Base-by-base conservation (phyloP, 148 eudicot species). In the Rhododendron simsii region DNA sequence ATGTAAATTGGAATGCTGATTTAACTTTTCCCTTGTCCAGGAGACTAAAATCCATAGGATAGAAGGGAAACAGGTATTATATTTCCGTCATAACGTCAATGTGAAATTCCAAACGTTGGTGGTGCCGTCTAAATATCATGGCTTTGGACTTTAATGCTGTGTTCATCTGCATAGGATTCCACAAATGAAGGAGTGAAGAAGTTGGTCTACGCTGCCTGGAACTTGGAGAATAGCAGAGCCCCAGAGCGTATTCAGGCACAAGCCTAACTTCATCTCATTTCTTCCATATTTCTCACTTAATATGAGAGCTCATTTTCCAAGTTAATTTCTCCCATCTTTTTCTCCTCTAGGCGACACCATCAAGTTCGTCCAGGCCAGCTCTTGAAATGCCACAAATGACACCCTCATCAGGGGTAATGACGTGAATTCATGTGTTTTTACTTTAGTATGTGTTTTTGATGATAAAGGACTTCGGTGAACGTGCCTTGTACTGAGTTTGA, bases 281-380 rank as follows among this genome's bases (percentile, higher is more conserved):
- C 44, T 67, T 88, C 59, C 12, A 33, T 20, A 61, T n/a, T 86
- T 81, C 26, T 37, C 35, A 47, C 35, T 6, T 59, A 23, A 9
- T 10, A 12, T 81, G 59, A 5, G 3, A 35, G 39, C 39, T 71
- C 83, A 30, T 81, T 37, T 65, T 45, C 30, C 30, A 75, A 14
- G 69, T 65, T 35, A 80, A 45, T 53, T 44, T 13, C 45, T 53
- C 44, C 78, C 33, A 47, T 71, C 84, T 26, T 41, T 57, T 77
- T 33, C 37, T 59, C 33, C 20, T 80, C 12, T 81, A 94, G 98
- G 96, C 86, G 45, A 47, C 89, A 33, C 86, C 93, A 48, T 90
- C 96, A 18, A 89, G 87, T 90, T 88, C 95, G 16, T 89, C 94
- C 69, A 91, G 88, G 88, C 94, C 92, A 77, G 96, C 96, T 85